phyloP scores from a whole-genome alignment of 1,284 basidiomycete genomes.

The Cryptococcus hybrid region DNA sequence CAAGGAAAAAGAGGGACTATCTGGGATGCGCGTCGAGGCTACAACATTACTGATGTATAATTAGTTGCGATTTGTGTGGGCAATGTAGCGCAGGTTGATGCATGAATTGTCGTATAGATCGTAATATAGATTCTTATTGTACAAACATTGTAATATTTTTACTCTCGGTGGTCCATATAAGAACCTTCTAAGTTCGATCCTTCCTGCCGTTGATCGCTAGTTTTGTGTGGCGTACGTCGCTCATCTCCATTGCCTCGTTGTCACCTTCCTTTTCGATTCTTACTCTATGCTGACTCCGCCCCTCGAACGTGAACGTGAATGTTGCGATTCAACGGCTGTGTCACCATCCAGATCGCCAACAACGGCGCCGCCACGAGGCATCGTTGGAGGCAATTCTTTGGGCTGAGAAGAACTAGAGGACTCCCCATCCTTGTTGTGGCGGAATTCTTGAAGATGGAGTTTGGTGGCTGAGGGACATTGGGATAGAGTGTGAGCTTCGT shows the following conservation, averaged over 20 bases:
- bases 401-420: neutral
- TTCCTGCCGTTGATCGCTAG: neutral
- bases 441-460: conserved; percentile 6
- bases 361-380: conserved; percentile 12
- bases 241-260: neutral
- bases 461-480: conserved; percentile 8
- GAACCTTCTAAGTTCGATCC: neutral
- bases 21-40: conserved; percentile 35
- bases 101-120: neutral
- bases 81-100: neutral
- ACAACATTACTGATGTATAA: neutral
- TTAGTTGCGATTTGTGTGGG: neutral
- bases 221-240: neutral
- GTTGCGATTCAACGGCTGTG: neutral
- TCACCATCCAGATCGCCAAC: conserved; percentile 1
- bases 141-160: neutral
- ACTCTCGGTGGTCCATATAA: neutral
- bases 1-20: conserved; percentile 16
- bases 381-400: conserved; percentile 10
- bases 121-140: neutral
- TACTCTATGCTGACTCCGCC: neutral
- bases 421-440: conserved; percentile 1
- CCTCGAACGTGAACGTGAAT: neutral
- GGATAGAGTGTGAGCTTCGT: conserved; percentile 15
- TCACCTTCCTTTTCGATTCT: neutral